Conservation (phyloP, 2,329 filamentous ascomycete genomes). For the Sarocladium oryzae region DNA sequence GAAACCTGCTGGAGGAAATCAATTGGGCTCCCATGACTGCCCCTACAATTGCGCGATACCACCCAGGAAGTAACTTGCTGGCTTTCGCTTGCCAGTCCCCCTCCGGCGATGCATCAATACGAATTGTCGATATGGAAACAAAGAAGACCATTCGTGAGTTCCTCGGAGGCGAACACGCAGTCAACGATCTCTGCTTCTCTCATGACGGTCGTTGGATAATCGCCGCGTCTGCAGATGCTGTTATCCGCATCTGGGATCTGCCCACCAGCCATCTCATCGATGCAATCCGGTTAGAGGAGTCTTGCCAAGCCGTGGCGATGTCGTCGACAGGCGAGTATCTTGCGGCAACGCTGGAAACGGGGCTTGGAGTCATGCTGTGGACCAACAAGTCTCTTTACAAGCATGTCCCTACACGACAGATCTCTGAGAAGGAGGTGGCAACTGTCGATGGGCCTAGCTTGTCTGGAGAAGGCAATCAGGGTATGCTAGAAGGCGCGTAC, state of each 20-base stretch:
- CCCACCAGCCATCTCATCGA: constrained; percentile 95
- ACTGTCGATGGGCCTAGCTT: constrained; percentile 63
- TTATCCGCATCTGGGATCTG: constrained; percentile 87
- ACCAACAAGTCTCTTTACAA: constrained; percentile 89
- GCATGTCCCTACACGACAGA: constrained; percentile 77
- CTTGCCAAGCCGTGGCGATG: constrained; percentile 81
- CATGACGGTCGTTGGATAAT: constrained; percentile 92
- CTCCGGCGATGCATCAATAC: constrained; percentile 71
- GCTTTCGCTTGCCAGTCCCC: constrained; percentile 63
- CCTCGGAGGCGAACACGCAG: constrained; percentile 67
- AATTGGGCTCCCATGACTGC: constrained; percentile 72
- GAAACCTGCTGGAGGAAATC: constrained; percentile 70
- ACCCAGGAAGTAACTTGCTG: constrained; percentile 74
- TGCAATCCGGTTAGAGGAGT: constrained; percentile 70
- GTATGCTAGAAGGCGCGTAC: constrained; percentile 70
- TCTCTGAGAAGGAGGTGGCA: constrained; percentile 68
- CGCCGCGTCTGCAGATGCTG: constrained; percentile 72
- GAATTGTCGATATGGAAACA: constrained; percentile 85
- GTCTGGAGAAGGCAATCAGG: constrained; percentile 75
- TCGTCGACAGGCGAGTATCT: constrained; percentile 87
- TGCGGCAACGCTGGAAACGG: constrained; percentile 77
- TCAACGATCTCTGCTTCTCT: constrained; percentile 84
- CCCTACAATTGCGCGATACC: constrained; percentile 73
- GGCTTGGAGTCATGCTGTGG: constrained; percentile 89
- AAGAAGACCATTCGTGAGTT: constrained; percentile 88